Evolutionary conservation across 345 rosid species (phyloP).

Genomic region (Cardamine occulta): DNA sequence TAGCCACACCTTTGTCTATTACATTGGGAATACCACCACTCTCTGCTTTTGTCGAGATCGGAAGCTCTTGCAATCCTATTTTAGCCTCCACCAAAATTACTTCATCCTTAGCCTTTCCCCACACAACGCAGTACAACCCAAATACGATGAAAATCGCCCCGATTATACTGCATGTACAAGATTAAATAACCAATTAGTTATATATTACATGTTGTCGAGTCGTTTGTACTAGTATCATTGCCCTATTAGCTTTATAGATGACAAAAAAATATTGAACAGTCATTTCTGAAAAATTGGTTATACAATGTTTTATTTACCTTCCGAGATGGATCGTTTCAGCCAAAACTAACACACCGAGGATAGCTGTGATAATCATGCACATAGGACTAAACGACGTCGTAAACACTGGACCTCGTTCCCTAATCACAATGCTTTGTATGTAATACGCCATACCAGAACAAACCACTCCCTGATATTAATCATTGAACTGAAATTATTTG

Average conservation of each 20-base stretch:
- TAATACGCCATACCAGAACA: slow-evolving; percentile 92
- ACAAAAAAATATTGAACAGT: not conserved
- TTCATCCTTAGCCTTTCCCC: slow-evolving; percentile 89
- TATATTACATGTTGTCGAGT: not conserved
- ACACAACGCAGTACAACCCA: slow-evolving; percentile 80
- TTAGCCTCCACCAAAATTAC: slow-evolving; percentile 40
- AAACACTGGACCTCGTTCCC: slow-evolving; percentile 80
- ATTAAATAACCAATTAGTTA: not conserved
- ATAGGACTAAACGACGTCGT: slow-evolving; percentile 82
- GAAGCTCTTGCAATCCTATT: slow-evolving; percentile 53
- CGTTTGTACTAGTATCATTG: not conserved
- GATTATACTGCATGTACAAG: slow-evolving; percentile 56
- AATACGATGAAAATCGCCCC: slow-evolving; percentile 78
- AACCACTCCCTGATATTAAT: slow-evolving; percentile 67
- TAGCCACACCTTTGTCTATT: slow-evolving; percentile 15
- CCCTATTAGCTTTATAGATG: not conserved
- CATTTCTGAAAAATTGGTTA: not conserved
- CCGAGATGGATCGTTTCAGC: slow-evolving; percentile 79
- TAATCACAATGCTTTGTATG: slow-evolving; percentile 72
- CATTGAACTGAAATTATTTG: not conserved
- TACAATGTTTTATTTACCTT: slow-evolving; percentile 54
- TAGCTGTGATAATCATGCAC: slow-evolving; percentile 84
- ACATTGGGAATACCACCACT: slow-evolving; percentile 27
- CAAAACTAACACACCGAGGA: slow-evolving; percentile 62
- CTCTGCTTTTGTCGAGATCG: slow-evolving; percentile 39